Evolutionary conservation across 805 yeast species (phyloP), one percentile per base, ranked within the genome.

Genomic region (Ogataea kodamae): DNA sequence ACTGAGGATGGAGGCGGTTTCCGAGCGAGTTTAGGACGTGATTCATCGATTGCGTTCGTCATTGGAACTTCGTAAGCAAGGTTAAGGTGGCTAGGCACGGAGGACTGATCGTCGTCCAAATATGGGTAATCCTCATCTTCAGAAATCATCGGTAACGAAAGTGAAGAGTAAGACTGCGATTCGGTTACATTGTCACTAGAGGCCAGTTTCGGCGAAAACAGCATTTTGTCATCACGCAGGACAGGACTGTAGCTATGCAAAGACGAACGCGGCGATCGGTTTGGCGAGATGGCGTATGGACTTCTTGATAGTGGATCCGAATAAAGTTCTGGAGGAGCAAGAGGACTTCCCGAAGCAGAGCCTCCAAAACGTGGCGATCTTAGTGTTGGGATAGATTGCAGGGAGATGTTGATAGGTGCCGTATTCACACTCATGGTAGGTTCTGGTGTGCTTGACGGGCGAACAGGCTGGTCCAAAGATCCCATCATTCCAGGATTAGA

Each of bases 401-500:
- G 18, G n/a, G 31, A 25, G 6, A 20, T 7, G 17, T 10, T 20
- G n/a, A 25, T 9, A 5, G 32, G 24, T 3, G 37, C 23, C n/a
- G 35, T 12, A 22, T 18, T 26, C 6, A 26, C 7, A 9, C 35
- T 5, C 2, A 25, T 23, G 9, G 28, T 28, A 12, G 34, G 28
- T 2, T 27, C 28, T 6, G 35, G 26, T 6, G 35, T 19, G 11
- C 26, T 22, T 9, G 32, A 15, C 11, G 13, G 11, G 15, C n/a
- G 10, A 5, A 11, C 18, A 12, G 27, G 16, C 14, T 18, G 35
- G 29, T 35, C 41, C 11, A 29, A 25, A 5, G 59, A 49, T 7
- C 40, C 43, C 54, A 60, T 52, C 18, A 47, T 35, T 4, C 41
- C 22, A 3, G 65, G 62, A 9, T 48, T 57, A 3, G 49, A 27